These are phyloP conservation scores for Globisporangium orthogonon DNA, from an alignment of 352 stramenopile genomes.

Conservation along the genomic window DNA sequence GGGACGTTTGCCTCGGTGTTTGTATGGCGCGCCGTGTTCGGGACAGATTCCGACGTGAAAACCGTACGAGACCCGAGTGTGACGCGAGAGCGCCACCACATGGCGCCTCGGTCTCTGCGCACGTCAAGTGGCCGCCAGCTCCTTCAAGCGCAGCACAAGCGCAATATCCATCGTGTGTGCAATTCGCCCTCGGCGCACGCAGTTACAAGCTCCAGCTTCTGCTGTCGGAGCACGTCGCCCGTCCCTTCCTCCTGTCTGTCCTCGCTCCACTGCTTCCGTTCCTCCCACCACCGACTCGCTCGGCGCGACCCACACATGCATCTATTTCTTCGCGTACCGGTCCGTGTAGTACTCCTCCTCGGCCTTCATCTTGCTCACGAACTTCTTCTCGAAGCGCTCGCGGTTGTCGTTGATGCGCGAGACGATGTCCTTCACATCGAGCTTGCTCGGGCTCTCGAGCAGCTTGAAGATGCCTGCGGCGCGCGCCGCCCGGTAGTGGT, in stretches of 20 bases:
- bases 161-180: not conserved
- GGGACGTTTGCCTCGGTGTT: constrained; percentile 1
- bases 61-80: constrained; percentile 1
- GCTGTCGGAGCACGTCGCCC: too few relatives aligned
- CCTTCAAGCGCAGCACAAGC: not conserved
- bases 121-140: not conserved
- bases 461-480: constrained; percentile 81
- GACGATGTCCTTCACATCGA: constrained; percentile 87
- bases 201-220: too few relatives aligned
- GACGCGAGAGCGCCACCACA: constrained; percentile 7
- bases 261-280: not conserved
- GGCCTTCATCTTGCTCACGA: constrained; percentile 91
- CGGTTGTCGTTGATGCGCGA: constrained; percentile 86
- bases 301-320: not conserved
- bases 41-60: constrained; percentile 9
- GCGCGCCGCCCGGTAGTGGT: constrained; percentile 75
- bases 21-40: constrained; percentile 1
- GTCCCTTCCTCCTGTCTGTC: not conserved
- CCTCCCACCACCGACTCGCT: not conserved
- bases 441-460: constrained; percentile 58
- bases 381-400: constrained; percentile 90
- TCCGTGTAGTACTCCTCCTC: constrained; percentile 91
- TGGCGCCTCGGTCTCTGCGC: not conserved
- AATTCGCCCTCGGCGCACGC: not conserved
- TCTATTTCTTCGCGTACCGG: constrained; percentile 61